Evolutionary conservation across 768 basidiomycete species (phyloP).

Genomic region (Mycena filopes): DNA sequence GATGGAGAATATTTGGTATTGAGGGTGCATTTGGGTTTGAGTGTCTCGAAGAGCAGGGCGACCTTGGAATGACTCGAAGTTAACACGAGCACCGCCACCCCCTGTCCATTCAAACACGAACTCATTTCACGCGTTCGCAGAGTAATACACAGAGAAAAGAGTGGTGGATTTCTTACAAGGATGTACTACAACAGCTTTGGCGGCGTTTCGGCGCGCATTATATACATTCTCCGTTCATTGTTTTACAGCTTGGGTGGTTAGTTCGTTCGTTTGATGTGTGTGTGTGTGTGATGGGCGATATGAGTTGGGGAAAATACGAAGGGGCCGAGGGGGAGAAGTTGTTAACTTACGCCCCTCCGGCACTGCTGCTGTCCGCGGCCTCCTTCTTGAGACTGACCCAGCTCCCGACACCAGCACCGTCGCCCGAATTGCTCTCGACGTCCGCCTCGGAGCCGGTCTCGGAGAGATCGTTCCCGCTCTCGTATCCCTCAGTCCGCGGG

Average conservation of each 20-base stretch:
- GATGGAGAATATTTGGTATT: conserved; percentile 29
- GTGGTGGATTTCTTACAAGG: conserved; percentile 22
- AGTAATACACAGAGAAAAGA: conserved; percentile 11
- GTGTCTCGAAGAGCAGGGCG: background rate
- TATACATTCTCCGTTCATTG: background rate
- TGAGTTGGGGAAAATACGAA: conserved; percentile 10
- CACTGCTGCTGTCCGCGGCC: background rate
- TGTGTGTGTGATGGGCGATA: background rate
- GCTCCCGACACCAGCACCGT: conserved; percentile 65
- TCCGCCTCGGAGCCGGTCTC: conserved; percentile 75
- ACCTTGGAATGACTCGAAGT: conserved; percentile 13
- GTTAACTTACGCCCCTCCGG: conserved; percentile 4
- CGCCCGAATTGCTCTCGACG: conserved; percentile 70
- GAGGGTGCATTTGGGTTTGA: too few species aligned
- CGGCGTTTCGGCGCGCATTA: background rate
- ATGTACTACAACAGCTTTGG: conserved; percentile 10
- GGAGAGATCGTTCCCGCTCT: conserved; percentile 34
- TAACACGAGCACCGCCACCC: conserved; percentile 8
- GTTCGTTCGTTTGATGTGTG: conserved; percentile 10
- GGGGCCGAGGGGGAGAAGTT: background rate
- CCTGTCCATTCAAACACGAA: background rate
- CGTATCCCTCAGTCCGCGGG: conserved; percentile 18
- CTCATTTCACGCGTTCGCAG: background rate
- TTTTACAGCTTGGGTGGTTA: conserved; percentile 15
- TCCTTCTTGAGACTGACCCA: conserved; percentile 72